phyloP scores from a whole-genome alignment of 306 rosid genomes.

The Sophora flavescens region DNA sequence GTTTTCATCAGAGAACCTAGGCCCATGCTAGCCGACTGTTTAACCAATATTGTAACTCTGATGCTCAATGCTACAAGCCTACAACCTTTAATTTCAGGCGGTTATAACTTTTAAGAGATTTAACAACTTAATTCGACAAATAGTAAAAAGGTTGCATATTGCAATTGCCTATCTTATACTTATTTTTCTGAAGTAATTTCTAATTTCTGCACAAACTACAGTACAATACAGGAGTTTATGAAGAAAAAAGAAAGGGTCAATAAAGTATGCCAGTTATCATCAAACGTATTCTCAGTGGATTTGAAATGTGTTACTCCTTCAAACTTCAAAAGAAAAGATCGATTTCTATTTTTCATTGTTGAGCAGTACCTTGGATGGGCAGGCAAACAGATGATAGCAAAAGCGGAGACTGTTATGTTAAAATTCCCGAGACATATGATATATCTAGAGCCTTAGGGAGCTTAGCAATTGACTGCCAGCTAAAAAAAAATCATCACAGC shows the following conservation, averaged over 20 bases:
- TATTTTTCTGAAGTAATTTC: not conserved
- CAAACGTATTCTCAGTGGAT: not conserved
- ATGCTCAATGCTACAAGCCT: not conserved
- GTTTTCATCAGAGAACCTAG: too few relatives aligned
- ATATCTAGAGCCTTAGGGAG: not conserved
- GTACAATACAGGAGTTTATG: not conserved
- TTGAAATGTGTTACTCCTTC: constrained; percentile 23
- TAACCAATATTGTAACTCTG: not conserved
- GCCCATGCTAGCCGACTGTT: not conserved
- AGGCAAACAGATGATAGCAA: not conserved
- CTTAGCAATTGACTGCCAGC: not conserved
- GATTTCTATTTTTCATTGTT: not conserved
- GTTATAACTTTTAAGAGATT: not conserved
- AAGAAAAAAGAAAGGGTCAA: not conserved
- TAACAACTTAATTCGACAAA: not conserved
- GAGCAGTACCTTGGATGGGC: not conserved
- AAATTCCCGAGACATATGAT: constrained; percentile 15
- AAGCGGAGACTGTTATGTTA: constrained; percentile 9
- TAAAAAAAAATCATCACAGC: not conserved
- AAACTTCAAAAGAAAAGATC: not conserved
- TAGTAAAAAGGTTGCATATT: not conserved
- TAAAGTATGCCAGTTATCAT: not conserved
- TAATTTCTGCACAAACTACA: not conserved
- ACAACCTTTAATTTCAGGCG: constrained; percentile 8
- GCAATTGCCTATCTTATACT: not conserved